These are phyloP conservation scores for Clarireedia hainanense DNA, from an alignment of 2,329 filamentous ascomycete genomes.

Conservation along the genomic window DNA sequence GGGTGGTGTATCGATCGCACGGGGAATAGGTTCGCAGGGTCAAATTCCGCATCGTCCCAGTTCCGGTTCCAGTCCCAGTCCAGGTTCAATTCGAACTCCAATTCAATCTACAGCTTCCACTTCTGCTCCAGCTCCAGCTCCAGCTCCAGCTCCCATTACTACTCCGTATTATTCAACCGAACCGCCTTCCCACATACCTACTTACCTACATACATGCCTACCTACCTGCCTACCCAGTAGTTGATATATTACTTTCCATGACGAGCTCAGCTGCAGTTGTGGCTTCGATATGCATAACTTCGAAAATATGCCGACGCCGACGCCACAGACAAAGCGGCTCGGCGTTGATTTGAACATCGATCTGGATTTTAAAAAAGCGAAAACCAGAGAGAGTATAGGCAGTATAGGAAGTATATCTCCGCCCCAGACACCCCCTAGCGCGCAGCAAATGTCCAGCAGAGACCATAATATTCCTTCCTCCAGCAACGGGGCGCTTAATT, in stretches of 20 bases:
- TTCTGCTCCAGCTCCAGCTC: too few species aligned
- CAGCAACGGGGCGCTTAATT: conserved; percentile 24
- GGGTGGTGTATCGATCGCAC: background rate
- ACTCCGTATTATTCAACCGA: background rate
- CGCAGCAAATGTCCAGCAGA: conserved; percentile 15
- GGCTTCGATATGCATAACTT: conserved; percentile 23
- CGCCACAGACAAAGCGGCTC: conserved; percentile 22
- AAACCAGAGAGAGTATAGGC: background rate
- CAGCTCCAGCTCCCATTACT: background rate
- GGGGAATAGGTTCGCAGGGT: background rate
- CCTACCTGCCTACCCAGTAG: background rate
- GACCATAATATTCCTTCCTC: conserved; percentile 17
- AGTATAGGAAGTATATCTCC: conserved; percentile 19
- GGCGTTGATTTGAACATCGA: conserved; percentile 25
- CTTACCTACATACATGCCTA: background rate
- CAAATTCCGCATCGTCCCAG: background rate
- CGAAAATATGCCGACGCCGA: conserved; percentile 20
- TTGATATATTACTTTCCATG: conserved; percentile 7
- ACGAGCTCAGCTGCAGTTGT: conserved; percentile 10
- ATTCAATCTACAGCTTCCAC: too few species aligned
- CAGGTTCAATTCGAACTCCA: too few species aligned
- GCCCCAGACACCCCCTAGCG: conserved; percentile 17
- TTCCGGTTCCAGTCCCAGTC: too few species aligned
- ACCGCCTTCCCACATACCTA: background rate
- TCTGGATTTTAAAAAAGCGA: conserved; percentile 1